Base-by-base conservation (phyloP, 2,329 filamentous ascomycete species). In the Colletotrichum lini region DNA sequence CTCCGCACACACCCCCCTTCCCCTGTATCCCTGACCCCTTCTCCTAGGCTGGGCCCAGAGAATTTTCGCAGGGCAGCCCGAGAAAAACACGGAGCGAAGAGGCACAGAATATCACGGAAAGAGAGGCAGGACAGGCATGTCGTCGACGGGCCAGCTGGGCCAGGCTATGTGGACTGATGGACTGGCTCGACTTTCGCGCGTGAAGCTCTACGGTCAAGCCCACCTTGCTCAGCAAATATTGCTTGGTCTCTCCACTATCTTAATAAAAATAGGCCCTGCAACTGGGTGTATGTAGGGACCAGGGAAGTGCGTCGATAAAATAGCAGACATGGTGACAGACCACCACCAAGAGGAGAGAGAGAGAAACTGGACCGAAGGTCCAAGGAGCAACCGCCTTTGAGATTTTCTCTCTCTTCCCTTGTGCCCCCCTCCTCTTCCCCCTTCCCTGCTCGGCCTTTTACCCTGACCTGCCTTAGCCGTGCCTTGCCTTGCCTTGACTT, bases 131-230 rank as follows among this genome's bases (percentile, higher is more conserved):
- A 38, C 40, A 56, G 23, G 53, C 62, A 65, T 53, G 26, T 42
- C 61, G 56, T 61, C 50, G 35, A 44, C 67, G 65, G 21, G 40
- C 49, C 64, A 54, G 38, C 38, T 52, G n/a, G 50, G 49, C 54
- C 35, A 62, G 52, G 52, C 30, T 65, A 52, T 21, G 47, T 44
- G 47, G 60, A n/a, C 47, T 52, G 59, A 18, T 62, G 60, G 47
- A 38, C 53, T 64, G 44, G 65, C 50, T 50, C 38, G 26, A 69
- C 38, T 23, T 65, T 70, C 16, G 54, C 13, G 54, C 26, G 47
- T 56, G 61, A 70, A 70, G 61, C 53, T 65, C 54, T 70, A 62
- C 67, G 35, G 40, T 66, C 56, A 59, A 66, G 62, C 62, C 66
- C 61, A 60, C 54, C 57, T 42, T 65, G 65, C 47, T 30, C 54